Conservation (phyloP, 805 yeast genomes). For the Candida maris region DNA sequence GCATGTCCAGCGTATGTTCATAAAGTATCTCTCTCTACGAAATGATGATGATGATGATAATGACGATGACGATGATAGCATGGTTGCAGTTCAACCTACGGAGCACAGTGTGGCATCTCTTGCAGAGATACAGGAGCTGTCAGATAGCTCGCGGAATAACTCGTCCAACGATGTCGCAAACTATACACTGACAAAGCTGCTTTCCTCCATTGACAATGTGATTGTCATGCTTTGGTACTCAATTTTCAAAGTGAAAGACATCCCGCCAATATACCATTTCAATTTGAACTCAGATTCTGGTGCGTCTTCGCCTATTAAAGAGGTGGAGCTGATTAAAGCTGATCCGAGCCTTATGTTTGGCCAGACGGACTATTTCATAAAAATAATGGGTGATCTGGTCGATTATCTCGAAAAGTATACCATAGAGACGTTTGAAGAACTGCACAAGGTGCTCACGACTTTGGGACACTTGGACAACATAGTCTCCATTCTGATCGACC, state of each 20-base stretch:
- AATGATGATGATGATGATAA: constrained; percentile 23
- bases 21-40: constrained; percentile 33
- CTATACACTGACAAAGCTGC: constrained; percentile 31
- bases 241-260: constrained; percentile 32
- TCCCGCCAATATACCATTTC: constrained; percentile 28
- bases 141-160: constrained; percentile 3
- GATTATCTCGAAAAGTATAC: constrained; percentile 50
- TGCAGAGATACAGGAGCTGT: constrained; percentile 2
- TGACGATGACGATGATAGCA: constrained; percentile 11
- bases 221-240: constrained; percentile 63
- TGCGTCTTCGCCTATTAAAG: background rate
- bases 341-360: constrained; percentile 39
- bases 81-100: background rate
- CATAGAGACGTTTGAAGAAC: constrained; percentile 19
- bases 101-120: background rate
- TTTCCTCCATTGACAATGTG: constrained; percentile 44
- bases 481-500: constrained; percentile 29
- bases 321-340: constrained; percentile 11
- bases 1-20: constrained; percentile 51
- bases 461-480: constrained; percentile 30
- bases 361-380: constrained; percentile 58
- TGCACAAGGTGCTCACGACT: constrained; percentile 21
- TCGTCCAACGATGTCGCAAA: constrained; percentile 9
- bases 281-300: constrained; percentile 8
- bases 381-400: constrained; percentile 61